A percentile compares a stretch with the other conserved stretches of the same genome.
Conservation (phyloP, 2,329 filamentous ascomycete genomes). For the Talaromyces verruculosus region DNA sequence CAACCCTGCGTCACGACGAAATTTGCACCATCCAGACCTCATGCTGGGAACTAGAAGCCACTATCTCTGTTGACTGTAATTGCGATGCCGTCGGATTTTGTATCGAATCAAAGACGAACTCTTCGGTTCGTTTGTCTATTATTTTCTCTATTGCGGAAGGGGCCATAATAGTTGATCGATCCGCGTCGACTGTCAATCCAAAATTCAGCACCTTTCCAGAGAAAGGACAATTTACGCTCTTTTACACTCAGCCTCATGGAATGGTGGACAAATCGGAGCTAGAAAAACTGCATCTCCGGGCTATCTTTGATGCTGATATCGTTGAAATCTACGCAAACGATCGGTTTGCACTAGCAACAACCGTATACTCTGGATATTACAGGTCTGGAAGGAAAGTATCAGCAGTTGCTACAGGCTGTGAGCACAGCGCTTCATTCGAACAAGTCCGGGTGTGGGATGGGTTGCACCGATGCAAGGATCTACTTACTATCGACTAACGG, state of each 20-base stretch:
- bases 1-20: too few species aligned
- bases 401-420: too few species aligned
- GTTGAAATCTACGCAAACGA: constrained; percentile 16
- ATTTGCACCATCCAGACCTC: too few species aligned
- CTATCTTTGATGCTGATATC: constrained; percentile 13
- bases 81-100: too few species aligned
- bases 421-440: background rate
- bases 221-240: background rate
- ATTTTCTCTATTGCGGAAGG: too few species aligned
- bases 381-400: background rate
- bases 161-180: too few species aligned
- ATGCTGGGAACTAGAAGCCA: too few species aligned
- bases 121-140: too few species aligned
- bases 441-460: background rate
- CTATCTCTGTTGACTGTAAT: too few species aligned
- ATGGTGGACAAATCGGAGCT: background rate
- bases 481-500: background rate
- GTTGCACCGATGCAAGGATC: background rate
- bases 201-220: background rate
- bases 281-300: constrained; percentile 10
- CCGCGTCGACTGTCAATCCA: too few species aligned
- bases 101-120: too few species aligned
- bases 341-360: constrained; percentile 15
- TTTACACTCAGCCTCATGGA: background rate
- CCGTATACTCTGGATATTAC: background rate